Evolutionary conservation across 192 early-diverging fungal genomes (phyloP).

Genomic region (Coemansia sp.): DNA sequence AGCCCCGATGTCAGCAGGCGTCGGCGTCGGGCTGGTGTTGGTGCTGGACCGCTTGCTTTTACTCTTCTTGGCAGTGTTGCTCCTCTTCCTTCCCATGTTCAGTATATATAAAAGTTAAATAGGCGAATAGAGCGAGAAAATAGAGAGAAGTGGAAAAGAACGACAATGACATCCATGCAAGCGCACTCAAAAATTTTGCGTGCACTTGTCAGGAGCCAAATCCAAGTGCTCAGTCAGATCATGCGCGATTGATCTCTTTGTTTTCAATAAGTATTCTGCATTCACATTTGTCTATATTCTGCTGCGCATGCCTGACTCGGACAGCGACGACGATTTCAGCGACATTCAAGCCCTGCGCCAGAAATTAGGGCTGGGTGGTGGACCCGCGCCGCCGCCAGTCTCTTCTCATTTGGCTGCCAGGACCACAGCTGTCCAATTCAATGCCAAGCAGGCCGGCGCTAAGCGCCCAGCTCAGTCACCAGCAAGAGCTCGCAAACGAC

Average conservation of each 20-base stretch:
- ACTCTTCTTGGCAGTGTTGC: constrained; percentile 20
- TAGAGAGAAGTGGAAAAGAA: background rate
- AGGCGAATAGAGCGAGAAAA: too few relatives aligned
- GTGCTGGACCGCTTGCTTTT: constrained; percentile 24
- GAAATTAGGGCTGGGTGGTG: constrained; percentile 16
- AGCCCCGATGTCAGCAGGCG: constrained; percentile 10
- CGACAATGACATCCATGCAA: background rate
- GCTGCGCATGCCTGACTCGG: constrained; percentile 20
- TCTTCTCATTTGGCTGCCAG: background rate
- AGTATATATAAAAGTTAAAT: too few relatives aligned
- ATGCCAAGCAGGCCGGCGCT: background rate
- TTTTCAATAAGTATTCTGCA: too few relatives aligned
- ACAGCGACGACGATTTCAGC: constrained; percentile 46
- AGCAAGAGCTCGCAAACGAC: background rate
- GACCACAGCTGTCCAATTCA: background rate
- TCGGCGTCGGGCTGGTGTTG: constrained; percentile 18
- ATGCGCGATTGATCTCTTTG: background rate
- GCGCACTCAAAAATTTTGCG: background rate
- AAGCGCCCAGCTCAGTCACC: background rate
- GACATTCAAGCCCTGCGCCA: constrained; percentile 27
- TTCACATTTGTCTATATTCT: background rate
- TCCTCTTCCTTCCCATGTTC: constrained; percentile 37
- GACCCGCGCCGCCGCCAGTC: background rate
- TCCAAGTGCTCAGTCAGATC: background rate
- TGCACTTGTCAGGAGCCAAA: too few relatives aligned